Conservation (phyloP, 768 basidiomycete genomes). For the Suillus bovinus region DNA sequence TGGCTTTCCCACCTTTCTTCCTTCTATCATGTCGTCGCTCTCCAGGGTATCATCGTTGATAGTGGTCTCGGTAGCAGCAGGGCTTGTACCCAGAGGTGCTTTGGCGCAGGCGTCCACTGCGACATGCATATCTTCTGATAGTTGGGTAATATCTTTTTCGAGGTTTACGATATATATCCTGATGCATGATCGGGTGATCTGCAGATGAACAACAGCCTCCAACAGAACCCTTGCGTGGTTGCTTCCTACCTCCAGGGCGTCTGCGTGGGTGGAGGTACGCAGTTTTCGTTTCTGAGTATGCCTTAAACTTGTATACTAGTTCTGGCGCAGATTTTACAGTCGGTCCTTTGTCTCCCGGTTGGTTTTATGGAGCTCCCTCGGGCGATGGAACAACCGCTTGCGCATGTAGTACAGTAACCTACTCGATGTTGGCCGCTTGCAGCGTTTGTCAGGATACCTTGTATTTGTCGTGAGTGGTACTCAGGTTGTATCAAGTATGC, state of each 20-base stretch:
- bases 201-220: conserved; percentile 42
- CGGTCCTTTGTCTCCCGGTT: conserved; percentile 35
- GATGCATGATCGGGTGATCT: not conserved
- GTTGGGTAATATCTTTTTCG: conserved; percentile 22
- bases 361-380: conserved; percentile 34
- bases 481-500: conserved; percentile 8
- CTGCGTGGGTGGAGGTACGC: conserved; percentile 44
- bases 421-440: conserved; percentile 58
- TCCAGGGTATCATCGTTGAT: conserved; percentile 14
- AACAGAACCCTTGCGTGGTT: conserved; percentile 47
- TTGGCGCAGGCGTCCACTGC: conserved; percentile 27
- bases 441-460: conserved; percentile 51
- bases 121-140: conserved; percentile 20
- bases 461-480: conserved; percentile 32
- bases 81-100: conserved; percentile 20
- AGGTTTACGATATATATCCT: not conserved
- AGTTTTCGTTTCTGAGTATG: conserved; percentile 8
- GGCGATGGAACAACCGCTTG: conserved; percentile 34
- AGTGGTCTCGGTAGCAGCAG: conserved; percentile 16
- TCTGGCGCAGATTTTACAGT: conserved; percentile 37
- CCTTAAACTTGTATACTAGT: conserved; percentile 8
- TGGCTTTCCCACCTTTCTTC: not conserved
- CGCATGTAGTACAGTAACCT: conserved; percentile 57
- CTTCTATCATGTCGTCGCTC: conserved; percentile 14
- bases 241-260: conserved; percentile 42